Conservation (phyloP, 176 grass and related monocot species). For the Oryza coarctata region DNA sequence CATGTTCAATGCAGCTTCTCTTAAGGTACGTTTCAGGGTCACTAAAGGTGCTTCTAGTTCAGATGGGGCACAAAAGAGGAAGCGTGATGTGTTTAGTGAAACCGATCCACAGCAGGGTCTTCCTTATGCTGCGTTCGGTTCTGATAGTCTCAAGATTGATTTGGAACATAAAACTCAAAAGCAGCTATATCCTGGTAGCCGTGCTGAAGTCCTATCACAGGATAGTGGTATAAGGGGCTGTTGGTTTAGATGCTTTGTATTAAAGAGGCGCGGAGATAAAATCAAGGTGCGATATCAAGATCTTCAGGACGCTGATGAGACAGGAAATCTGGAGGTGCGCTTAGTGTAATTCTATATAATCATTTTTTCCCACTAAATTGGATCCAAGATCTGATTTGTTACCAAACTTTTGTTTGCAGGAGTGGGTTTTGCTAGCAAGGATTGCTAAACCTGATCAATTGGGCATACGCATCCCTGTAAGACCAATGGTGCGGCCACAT, state of each 20-base stretch:
- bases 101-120: neutral
- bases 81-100: conserved; percentile 18
- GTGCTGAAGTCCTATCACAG: conserved; percentile 74
- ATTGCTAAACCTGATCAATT: conserved; percentile 62
- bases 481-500: conserved; percentile 64
- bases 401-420: conserved; percentile 44
- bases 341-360: neutral
- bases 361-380: neutral
- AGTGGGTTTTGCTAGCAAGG: conserved; percentile 68
- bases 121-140: conserved; percentile 16
- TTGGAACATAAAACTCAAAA: conserved; percentile 35
- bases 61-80: conserved; percentile 55
- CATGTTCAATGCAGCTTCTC: conserved; percentile 54
- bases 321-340: conserved; percentile 70
- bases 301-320: conserved; percentile 76
- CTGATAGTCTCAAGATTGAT: conserved; percentile 26
- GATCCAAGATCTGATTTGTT: neutral
- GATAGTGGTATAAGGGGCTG: conserved; percentile 95
- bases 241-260: conserved; percentile 84
- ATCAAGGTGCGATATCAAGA: conserved; percentile 81
- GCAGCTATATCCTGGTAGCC: conserved; percentile 56
- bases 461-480: conserved; percentile 50
- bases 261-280: conserved; percentile 70
- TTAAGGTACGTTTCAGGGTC: conserved; percentile 79
- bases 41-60: conserved; percentile 40